Evolutionary conservation across 805 yeast species (phyloP), one percentile per base, ranked within the genome.

Genomic region (Lipomyces spencermartinsiae): DNA sequence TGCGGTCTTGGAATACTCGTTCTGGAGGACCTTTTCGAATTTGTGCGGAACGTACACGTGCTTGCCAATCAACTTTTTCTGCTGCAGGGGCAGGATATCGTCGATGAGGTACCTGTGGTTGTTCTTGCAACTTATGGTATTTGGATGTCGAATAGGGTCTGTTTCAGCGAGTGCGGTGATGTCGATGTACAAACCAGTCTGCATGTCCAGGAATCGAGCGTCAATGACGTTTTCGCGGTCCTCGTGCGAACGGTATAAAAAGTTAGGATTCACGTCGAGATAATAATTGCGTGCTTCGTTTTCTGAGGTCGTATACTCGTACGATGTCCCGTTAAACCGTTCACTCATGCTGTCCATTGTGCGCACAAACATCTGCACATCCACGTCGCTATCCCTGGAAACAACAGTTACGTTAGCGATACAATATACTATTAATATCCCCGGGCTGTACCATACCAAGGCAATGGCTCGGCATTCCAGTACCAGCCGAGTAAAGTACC

Each of bases 101-200:
- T 82, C 82, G 46, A 81, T 74, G 7, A 79, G 75, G 75, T 85
- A 85, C 69, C 81, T 83, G 76, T 91, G 93, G 68, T 81, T 77
- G 74, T 87, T 86, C 61, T 86, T 82, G 78, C 91, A 87, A 80
- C 69, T 79, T 78, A 68, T 37, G 49, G 62, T 58, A 68, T 67
- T 70, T 6, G 71, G 73, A 19, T 62, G 66, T 43, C 64, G 70
- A 39, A 63, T 62, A 8, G 66, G 70, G 55, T 64, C 66, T 33
- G 74, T 73, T 49, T 74, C 75, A 12, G 82, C 78, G 46, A 83
- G 74, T 3, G 88, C 92, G 2, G 86, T 83, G 63, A 88, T 81
- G 73, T 87, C 90, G 64, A 88, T 80, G 73, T 85, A 88, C 10
- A 83, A 75, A 10, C 91, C 91, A 1, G 88, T 83, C 64, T 84